Evolutionary conservation across 2,329 filamentous ascomycete genomes (phyloP), one percentile per base, ranked within the genome.

Genomic region (Aschersonia sp.): DNA sequence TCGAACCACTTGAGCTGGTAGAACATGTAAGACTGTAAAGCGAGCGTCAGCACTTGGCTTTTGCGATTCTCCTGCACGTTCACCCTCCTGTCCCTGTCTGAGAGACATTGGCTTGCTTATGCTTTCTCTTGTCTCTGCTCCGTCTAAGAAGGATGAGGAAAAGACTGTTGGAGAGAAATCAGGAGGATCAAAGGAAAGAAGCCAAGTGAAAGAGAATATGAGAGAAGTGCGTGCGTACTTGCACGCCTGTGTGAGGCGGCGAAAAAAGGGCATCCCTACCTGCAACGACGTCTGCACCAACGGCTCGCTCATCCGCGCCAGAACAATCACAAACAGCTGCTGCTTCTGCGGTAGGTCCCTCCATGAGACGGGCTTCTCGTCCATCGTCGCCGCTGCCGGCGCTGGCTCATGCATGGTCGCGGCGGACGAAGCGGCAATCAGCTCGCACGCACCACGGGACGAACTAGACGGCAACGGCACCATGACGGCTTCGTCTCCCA

Each of bases 1-100:
- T 76, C 68, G 56, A 94, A 90, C 50, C 82, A 90, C 55, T 79
- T 80, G n/a, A 95, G 75, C 62, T 92, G 86, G 63, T 90, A 94
- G 65, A 87, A 94, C 70, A 94, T 80, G 63, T 94, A 94, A 2
- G 84, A 76, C 63, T 84, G 68, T 46, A 30, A 43, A 2, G 2
- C 22, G 22, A 22, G 32, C 32, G 33, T 46, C 35, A 52, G 33
- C 12, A 37, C 8, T 12, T 12, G 33, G 33, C 9, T 12, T 39
- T 39, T 39, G 35, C 12, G 8, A 39, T 8, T 4, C 35, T 39
- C 35, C 12, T 39, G 8, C 35, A 9, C 35, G 2, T 12, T 39
- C 35, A n/a, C n/a, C n/a, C 4, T 4, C 12, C 35, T 39, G 8
- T 43, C 22, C 22, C 30, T 41, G 10, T 46, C 7, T 41, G 22